Evolutionary conservation across 495 filamentous ascomycete genomes (phyloP).

Genomic region (Cenococcum geophilum): DNA sequence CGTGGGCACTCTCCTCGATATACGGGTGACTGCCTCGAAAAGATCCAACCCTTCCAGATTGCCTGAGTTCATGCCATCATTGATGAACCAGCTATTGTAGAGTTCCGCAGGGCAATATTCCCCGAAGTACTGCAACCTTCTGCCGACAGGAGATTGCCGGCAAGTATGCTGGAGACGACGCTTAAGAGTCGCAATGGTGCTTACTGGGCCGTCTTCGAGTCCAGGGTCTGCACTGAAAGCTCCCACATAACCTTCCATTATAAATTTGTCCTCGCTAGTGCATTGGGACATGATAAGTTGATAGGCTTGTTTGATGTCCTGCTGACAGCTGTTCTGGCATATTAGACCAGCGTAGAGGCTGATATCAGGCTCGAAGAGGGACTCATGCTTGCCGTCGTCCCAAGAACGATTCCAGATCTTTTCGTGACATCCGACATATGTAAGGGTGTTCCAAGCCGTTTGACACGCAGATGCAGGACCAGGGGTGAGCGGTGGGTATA

Average conservation of each 20-base stretch:
- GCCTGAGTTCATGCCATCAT: constrained; percentile 18
- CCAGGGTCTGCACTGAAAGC: constrained; percentile 14
- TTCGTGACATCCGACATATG: constrained; percentile 12
- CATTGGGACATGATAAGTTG: constrained; percentile 16
- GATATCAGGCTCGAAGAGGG: constrained; percentile 17
- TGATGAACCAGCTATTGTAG: constrained; percentile 16
- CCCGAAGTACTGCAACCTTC: background rate
- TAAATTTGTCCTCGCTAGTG: constrained; percentile 18
- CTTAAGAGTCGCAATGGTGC: constrained; percentile 11
- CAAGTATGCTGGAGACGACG: constrained; percentile 11
- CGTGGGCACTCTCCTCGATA: background rate
- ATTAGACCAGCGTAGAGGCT: constrained; percentile 3
- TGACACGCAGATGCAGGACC: constrained; percentile 1
- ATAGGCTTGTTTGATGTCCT: constrained; percentile 7
- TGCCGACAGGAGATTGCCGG: background rate
- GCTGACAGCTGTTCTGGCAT: constrained; percentile 4
- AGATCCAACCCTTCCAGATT: constrained; percentile 16
- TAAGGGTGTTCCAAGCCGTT: constrained; percentile 11
- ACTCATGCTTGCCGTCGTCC: constrained; percentile 18
- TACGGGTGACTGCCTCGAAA: background rate
- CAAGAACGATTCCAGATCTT: constrained; percentile 25
- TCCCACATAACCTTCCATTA: constrained; percentile 7
- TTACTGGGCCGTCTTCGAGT: constrained; percentile 12
- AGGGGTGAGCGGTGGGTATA: constrained; percentile 11
- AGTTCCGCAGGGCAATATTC: constrained; percentile 6